Base-by-base conservation (phyloP, 1,284 basidiomycete genomes). In the Tylopilus orsonianus region DNA sequence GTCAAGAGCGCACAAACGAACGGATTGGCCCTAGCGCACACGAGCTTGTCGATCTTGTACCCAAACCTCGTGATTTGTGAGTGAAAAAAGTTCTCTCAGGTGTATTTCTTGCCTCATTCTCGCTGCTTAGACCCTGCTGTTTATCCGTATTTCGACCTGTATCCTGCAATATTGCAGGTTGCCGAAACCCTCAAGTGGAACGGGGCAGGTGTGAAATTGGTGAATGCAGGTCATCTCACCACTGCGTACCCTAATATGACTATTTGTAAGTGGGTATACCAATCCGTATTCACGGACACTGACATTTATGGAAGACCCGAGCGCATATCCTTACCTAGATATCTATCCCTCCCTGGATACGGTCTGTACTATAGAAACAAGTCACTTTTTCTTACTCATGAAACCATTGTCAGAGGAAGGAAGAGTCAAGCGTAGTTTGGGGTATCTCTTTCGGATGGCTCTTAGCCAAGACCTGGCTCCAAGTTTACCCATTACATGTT, bases 251-350 rank as follows among this genome's bases (percentile, higher is more conserved):
- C 72, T n/a, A 58, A 56, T 37, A 44, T 71, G 37, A 56, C 49
- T 18, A 64, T 70, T 46, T 72, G 71, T 73, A 46, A 56, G 71
- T 52, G 46, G 23, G 5, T 12, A 32, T 6, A 4, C 24, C 22
- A 5, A n/a, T n/a, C 41, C 12, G 16, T 23, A 14, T 5, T 19
- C 12, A 29, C 24, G 8, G 20, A 30, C 16, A 8, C 42, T 66
- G 38, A 66, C 19, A 26, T 32, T 16, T 19, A 16, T 12, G 18
- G 20, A 45, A 75, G 77, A 75, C 54, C 64, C 65, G 5, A 49
- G 65, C 13, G 67, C 67, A 10, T 79, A 80, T 56, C 76, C 78
- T 38, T 52, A 68, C 56, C 65, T 78, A 26, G 71, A 76, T 40
- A 58, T 79, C 23, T 79, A 78, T 54, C 75, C 77, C 18, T 46